Conservation (phyloP, 495 filamentous ascomycete genomes). For the Trichoderma virens region DNA sequence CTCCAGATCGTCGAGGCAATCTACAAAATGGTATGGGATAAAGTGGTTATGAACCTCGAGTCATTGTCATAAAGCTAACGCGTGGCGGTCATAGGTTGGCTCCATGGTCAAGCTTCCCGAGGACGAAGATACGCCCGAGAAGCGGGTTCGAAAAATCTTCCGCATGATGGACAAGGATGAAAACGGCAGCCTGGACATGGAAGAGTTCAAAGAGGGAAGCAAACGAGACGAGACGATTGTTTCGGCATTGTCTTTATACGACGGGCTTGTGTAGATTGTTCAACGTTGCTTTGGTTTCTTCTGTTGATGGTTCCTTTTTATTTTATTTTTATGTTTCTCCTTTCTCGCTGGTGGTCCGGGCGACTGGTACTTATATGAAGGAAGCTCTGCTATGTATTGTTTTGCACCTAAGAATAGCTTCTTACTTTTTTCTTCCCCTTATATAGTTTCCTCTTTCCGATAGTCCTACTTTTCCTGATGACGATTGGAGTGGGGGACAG, state of each 20-base stretch:
- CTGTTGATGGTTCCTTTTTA: neutral
- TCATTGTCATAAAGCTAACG: neutral
- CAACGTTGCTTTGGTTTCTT: neutral
- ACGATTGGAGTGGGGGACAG: neutral
- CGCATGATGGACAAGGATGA: slow-evolving; percentile 99
- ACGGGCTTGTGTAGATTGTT: slow-evolving; percentile 67
- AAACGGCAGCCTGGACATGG: slow-evolving; percentile 85
- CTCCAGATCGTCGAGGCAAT: slow-evolving; percentile 96
- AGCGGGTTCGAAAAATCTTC: slow-evolving; percentile 97
- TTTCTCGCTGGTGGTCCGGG: neutral
- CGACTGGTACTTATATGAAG: neutral
- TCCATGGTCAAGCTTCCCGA: slow-evolving; percentile 98
- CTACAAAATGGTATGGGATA: slow-evolving; percentile 86
- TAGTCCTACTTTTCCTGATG: neutral
- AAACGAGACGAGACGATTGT: slow-evolving; percentile 99
- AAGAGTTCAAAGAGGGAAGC: slow-evolving; percentile 98
- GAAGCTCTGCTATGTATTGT: neutral
- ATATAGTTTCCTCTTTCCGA: neutral
- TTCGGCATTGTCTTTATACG: slow-evolving; percentile 90
- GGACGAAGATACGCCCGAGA: slow-evolving; percentile 98
- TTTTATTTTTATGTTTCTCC: neutral
- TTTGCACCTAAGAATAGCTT: neutral
- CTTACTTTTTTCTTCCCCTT: neutral
- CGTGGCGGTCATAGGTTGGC: slow-evolving; percentile 57
- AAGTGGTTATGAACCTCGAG: neutral